Conservation (phyloP, 108 stramenopile species). For the Nannochloropsis salina region DNA sequence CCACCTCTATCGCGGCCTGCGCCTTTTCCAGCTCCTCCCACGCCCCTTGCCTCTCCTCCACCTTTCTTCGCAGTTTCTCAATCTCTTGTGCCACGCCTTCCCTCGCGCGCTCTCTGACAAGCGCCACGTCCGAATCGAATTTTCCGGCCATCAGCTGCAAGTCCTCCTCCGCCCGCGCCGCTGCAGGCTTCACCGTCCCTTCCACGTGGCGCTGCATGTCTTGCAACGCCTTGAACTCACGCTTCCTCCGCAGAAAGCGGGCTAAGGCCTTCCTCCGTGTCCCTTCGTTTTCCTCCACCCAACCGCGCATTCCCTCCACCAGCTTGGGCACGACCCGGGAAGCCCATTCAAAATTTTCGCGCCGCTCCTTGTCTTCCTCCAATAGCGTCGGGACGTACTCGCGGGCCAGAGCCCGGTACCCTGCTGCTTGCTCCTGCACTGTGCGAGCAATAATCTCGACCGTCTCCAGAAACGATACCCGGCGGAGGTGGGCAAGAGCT, state of each 20-base stretch:
- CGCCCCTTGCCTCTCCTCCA: not conserved
- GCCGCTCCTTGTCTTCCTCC: not conserved
- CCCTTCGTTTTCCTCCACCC: slow-evolving; percentile 17
- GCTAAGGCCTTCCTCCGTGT: not conserved
- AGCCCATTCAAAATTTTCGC: not conserved
- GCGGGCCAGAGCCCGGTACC: not conserved
- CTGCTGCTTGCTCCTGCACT: not conserved
- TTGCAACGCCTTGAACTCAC: not conserved
- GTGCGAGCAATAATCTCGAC: not conserved
- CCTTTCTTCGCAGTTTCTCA: not conserved
- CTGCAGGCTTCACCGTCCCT: not conserved
- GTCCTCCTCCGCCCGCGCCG: not conserved
- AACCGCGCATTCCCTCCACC: not conserved
- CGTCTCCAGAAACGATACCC: not conserved
- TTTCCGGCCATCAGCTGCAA: not conserved
- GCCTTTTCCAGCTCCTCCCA: not conserved
- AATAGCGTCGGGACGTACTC: not conserved
- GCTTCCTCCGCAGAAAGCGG: not conserved
- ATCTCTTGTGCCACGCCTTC: not conserved
- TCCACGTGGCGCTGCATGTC: not conserved
- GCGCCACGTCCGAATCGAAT: not conserved
- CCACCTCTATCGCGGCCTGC: not conserved
- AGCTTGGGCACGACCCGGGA: not conserved
- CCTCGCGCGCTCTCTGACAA: not conserved
- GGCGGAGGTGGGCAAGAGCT: not conserved